Base-by-base conservation (phyloP, 108 stramenopile genomes). In the Asterionellopsis glacialis region DNA sequence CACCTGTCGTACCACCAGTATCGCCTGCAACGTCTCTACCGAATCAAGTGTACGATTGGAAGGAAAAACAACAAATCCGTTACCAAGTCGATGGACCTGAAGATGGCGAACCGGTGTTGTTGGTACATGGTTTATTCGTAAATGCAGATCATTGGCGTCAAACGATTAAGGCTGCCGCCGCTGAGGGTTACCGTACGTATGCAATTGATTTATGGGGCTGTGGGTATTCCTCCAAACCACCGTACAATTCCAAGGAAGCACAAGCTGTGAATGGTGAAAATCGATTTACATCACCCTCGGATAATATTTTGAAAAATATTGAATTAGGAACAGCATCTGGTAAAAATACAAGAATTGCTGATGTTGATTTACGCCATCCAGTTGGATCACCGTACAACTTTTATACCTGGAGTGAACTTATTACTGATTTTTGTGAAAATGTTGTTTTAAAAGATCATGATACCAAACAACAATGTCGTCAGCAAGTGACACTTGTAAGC, bases 201-300 rank as follows among this genome's bases (percentile, higher is more conserved):
- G 96, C 96, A 3, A 43, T 97, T 16, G 96, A 97, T 42, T 64
- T 97, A 21, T 81, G 85, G 59, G 96, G 96, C 5, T 93, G 84
- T 65, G 96, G 96, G 4, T 95, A 91, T 65, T 76, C 80, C 24
- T 68, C 67, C 64, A 97, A 97, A 73, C 96, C 95, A 12, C 80
- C 81, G 6, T 38, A 39, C n/a, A 71, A 74, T 59, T 73, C 81
- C 5, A 38, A 74, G 9, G 69, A 54, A 15, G 81, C 85, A 0
- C 64, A 61, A 60, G 25, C 59, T 1, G 59, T 84, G 25, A 72
- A 72, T 72, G 90, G 87, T 11, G 90, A 92, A 64, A 74, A 72
- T 41, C 75, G 90, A 38, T 86, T 86, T 61, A 56, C 51, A 55
- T 57, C 55, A 22, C 40, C 47, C 23, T 40, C 66, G 50, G 45